Base-by-base conservation (phyloP, 208 protist species). In the Leishmania aethiopica region DNA sequence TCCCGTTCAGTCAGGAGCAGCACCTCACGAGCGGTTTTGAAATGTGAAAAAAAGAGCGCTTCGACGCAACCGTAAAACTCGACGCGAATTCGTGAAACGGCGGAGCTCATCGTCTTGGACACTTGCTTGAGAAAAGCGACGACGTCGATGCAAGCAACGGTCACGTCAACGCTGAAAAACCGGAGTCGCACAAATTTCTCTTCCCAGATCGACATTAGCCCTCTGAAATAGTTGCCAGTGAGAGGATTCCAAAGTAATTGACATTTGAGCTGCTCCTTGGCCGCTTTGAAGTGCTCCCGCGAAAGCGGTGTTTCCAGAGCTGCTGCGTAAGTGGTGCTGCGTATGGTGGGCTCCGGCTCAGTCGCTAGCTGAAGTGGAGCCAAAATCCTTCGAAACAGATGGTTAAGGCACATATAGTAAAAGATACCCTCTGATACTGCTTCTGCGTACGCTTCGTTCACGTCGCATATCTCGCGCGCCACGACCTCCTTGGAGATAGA, bases 11-110 rank as follows among this genome's bases (percentile, higher is more conserved):
- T 84, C 72, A 95, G 80, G 10, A 83, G 71, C 3, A 96, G 42
- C 47, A 91, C 77, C 19, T 83, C 72, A 19, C 80, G 87, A 8
- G 90, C 79, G 32, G 80, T 80, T 4, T 72, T 60, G 67, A 95
- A 86, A 47, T 86, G 84, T 2, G 77, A 74, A 82, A 93, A 96
- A 73, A 97, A 95, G 82, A 95, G 83, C 2, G 91, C 88, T 80
- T 97, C 95, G 15, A 94, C 78, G 62, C 94, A 87, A 5, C 89
- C 85, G 79, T 95, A 97, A 84, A 97, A 95, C 75, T 96, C 95
- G 55, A 97, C 88, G 70, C 92, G 87, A 66, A 97, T 90, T 37
- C 89, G 77, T n/a, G 93, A 90, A 80, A 97, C 86, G 10, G 88
- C 91, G 13, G 91, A 88, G 49, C 84, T 81, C 84, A 96, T 87